Evolutionary conservation across 176 grass and related monocot species (phyloP), one percentile per base, ranked within the genome.

Genomic region (Oryza meyeriana): DNA sequence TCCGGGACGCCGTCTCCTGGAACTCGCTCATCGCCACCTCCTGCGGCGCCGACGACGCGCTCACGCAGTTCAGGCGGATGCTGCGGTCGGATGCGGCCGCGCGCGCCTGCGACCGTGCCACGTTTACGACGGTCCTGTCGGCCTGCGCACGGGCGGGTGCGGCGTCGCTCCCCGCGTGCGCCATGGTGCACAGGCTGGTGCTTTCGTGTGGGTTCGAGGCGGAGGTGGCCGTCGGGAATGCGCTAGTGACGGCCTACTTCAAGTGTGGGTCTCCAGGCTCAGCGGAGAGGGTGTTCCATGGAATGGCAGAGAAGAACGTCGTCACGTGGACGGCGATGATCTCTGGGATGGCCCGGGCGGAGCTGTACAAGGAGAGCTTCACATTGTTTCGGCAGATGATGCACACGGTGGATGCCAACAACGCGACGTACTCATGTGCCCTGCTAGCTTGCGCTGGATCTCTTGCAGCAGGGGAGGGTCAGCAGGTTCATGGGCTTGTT

Each of bases 311-410:
- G 3, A 89, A 85, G 84, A 98, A 98, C 29, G 86, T 93, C 61
- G 83, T 98, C 71, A 94, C 92, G 3, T 94, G 95, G 95, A 94
- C 95, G 3, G 92, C 92, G 0, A 91, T 98, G 86, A 62, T 98
- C 69, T 98, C 90, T 0, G 95, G 95, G 27, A 83, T 93, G 86
- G 90, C 92, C 14, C 84, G 86, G 13, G 79, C 72, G 12, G 65
- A 81, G 61, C 79, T 87, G 10, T 89, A 81, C 39, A 75, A 72
- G 35, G 76, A 95, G 28, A 94, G 92, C 70, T 84, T 95, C 39
- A 13, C 29, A 29, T 41, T 95, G 52, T 98, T 98, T 52, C 75
- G 41, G 31, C 71, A 85, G 40, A 88, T 93, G 95, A 88, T 84
- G 55, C 67, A 5, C 30, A 66, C 7, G 0, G 87, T 86, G 45